These are phyloP conservation scores for Sporothrix phasma DNA, from an alignment of 2,329 filamentous ascomycete genomes.

Conservation along the genomic window DNA sequence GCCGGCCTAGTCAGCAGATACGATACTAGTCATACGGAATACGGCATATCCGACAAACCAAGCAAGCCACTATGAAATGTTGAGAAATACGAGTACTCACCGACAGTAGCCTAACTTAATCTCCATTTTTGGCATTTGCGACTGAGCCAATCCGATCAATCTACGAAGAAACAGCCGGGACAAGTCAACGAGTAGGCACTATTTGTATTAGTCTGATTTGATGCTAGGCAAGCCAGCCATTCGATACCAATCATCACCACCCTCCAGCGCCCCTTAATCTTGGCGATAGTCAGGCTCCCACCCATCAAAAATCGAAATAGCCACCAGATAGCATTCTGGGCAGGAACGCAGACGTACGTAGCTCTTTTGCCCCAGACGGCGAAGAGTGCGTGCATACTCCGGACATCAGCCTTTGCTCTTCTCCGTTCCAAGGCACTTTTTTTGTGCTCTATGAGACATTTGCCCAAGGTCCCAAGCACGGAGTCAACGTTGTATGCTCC, in stretches of 20 bases:
- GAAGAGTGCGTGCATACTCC: background rate
- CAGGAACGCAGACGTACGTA: background rate
- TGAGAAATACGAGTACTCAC: background rate
- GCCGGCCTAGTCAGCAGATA: too few relatives aligned
- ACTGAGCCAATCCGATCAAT: background rate
- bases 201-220: conserved; percentile 1
- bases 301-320: background rate
- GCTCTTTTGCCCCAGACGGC: too few relatives aligned
- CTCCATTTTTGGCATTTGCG: background rate
- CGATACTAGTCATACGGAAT: too few relatives aligned
- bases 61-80: too few relatives aligned
- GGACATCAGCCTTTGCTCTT: too few relatives aligned
- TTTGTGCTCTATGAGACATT: too few relatives aligned
- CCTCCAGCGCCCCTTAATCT: conserved; percentile 11
- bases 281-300: background rate
- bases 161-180: background rate
- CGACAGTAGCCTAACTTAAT: background rate
- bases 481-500: too few relatives aligned
- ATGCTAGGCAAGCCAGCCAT: background rate
- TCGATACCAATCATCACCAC: too few relatives aligned
- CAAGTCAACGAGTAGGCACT: too few relatives aligned
- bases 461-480: too few relatives aligned
- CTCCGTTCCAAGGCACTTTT: too few relatives aligned
- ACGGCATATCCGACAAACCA: too few relatives aligned
- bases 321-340: background rate